These are phyloP conservation scores for Pythium aquatile DNA, from an alignment of 352 stramenopile species.

Conservation along the genomic window DNA sequence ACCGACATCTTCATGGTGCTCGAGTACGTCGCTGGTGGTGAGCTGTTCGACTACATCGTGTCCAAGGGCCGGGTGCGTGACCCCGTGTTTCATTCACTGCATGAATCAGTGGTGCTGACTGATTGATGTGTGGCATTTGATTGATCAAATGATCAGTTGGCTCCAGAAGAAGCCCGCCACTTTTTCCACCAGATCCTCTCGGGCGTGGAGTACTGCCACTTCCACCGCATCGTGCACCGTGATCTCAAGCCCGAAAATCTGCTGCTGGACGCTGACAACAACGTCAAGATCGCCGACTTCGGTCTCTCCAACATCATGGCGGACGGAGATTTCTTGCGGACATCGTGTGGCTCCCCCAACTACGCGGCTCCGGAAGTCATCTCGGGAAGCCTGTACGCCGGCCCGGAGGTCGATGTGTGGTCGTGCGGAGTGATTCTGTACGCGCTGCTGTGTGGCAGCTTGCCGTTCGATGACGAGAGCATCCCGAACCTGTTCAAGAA, in stretches of 20 bases:
- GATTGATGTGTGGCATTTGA: background rate
- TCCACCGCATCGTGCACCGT: conserved; percentile 98
- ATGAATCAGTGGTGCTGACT: background rate
- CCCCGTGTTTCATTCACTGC: background rate
- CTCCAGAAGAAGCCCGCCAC: conserved; percentile 96
- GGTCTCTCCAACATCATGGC: conserved; percentile 98
- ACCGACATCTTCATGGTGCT: conserved; percentile 98
- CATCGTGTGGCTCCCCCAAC: conserved; percentile 97
- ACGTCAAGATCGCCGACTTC: conserved; percentile 99
- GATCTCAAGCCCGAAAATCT: conserved; percentile 99
- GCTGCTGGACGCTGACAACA: conserved; percentile 97
- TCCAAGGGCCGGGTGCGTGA: conserved; percentile 85
- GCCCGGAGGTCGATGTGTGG: conserved; percentile 99
- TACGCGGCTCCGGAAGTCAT: conserved; percentile 99
- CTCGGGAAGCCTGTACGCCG: conserved; percentile 96
- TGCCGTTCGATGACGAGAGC: conserved; percentile 99
- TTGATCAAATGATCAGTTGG: conserved; percentile 50
- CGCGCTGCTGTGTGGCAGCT: conserved; percentile 96
- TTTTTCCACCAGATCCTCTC: conserved; percentile 99
- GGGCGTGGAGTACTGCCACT: conserved; percentile 99
- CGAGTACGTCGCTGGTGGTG: conserved; percentile 92
- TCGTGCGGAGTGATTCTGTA: conserved; percentile 99
- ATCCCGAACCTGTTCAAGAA: conserved; percentile 99
- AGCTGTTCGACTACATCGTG: conserved; percentile 99
- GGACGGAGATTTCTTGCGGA: conserved; percentile 98